These are phyloP conservation scores for Westerdykella ornata DNA, from an alignment of 2,329 filamentous ascomycete genomes.

Conservation along the genomic window DNA sequence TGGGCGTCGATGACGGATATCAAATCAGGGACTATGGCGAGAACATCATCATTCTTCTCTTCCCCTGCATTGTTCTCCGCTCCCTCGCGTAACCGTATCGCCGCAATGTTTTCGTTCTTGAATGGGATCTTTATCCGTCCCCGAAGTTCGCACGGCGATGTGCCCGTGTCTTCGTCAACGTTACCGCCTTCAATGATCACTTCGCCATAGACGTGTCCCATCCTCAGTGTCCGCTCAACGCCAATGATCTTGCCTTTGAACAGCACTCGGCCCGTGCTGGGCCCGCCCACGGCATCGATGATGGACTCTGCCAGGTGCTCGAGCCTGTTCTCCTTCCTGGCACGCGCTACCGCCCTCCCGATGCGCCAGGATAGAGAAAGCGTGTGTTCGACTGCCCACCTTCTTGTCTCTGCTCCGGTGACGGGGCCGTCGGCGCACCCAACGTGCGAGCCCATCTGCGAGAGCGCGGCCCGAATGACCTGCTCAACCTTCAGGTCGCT, in stretches of 20 bases:
- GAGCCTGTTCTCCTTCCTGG: constrained; percentile 32
- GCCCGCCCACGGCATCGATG: constrained; percentile 39
- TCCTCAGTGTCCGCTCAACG: constrained; percentile 37
- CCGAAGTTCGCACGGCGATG: constrained; percentile 8
- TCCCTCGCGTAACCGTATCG: constrained; percentile 31
- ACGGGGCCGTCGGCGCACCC: constrained; percentile 35
- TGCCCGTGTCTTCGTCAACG: neutral
- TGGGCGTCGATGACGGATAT: constrained; percentile 46
- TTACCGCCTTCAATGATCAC: constrained; percentile 34
- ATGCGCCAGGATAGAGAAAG: constrained; percentile 37
- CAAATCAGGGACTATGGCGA: constrained; percentile 47
- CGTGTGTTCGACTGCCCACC: constrained; percentile 37
- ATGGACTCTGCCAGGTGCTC: constrained; percentile 36
- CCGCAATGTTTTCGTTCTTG: constrained; percentile 69
- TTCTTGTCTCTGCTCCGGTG: constrained; percentile 32
- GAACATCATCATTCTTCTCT: constrained; percentile 35
- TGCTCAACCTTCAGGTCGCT: constrained; percentile 37
- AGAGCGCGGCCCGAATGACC: constrained; percentile 33
- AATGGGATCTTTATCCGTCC: constrained; percentile 60
- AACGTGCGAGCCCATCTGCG: constrained; percentile 33
- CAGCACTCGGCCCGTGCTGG: constrained; percentile 34
- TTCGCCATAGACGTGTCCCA: constrained; percentile 41
- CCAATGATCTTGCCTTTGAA: constrained; percentile 44
- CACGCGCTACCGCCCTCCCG: constrained; percentile 31
- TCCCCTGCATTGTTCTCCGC: constrained; percentile 21